Base-by-base conservation (phyloP, 1,139 yeast genomes). In the Debaryomyces coudertii region DNA sequence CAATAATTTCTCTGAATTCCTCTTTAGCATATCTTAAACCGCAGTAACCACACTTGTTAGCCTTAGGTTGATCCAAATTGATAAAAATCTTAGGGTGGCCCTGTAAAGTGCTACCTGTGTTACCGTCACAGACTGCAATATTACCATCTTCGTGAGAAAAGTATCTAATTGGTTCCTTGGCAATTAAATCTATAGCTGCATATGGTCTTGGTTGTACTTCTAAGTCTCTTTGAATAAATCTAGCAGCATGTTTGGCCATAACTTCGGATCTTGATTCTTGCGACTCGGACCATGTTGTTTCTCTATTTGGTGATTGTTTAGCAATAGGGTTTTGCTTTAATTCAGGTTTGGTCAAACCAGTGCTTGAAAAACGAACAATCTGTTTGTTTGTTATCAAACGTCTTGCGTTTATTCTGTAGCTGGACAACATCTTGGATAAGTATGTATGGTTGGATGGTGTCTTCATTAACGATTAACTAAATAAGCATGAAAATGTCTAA, bases 41-140 rank as follows among this genome's bases (percentile, higher is more conserved):
- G 69, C 96, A 89, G 73, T 89, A 89, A 9, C 88, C 87, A 68
- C 96, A 88, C 25, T 87, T 76, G 49, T 80, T 80, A 25, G 88
- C 76, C 52, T 82, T 80, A 23, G 90, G 85, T 62, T 82, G 83
- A 63, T 88, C 96, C 61, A 88, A 77, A 68, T 87, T 87, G 66
- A 89, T 88, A 65, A 71, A 89, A 31, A 89, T 82, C 68, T 85
- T 87, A 42, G 96, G 96, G 63, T 89, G 96, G 18, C 96, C 96
- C 58, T 82, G 87, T 59, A 82, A 83, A 30, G 80, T 79, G 50
- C 56, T 56, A 18, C 89, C 90, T 58, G 76, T 82, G 57, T 89
- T 88, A 34, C 96, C 96, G 60, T 87, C 90, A 63, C 96, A 89
- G 16, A 86, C 95, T 2, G 96, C 96, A 47, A 82, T 65, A 58